Evolutionary conservation across 2,329 filamentous ascomycete species (phyloP), one percentile per base, ranked within the genome.

Genomic region (Neonectria faginata): DNA sequence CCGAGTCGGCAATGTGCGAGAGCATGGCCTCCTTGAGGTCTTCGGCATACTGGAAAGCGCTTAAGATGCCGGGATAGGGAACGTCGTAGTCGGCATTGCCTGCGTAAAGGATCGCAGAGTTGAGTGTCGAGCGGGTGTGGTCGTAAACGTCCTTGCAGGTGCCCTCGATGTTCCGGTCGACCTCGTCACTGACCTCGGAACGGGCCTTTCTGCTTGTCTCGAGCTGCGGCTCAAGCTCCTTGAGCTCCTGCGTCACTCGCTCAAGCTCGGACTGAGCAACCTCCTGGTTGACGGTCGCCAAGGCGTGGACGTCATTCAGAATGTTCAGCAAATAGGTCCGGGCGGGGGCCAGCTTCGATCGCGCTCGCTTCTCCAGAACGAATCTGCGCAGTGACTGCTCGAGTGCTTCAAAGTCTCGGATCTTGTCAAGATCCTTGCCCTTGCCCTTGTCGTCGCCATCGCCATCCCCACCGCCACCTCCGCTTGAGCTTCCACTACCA

Each of bases 251-350:
- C 8, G 88, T 91, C 2, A 98, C 93, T 29, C 94, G 88, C 63
- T 96, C 89, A 12, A 98, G 84, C 78, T 99, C 96, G 9, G 90
- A 86, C 72, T 93, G 89, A 2, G 94, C 94, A 29, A 97, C 91
- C 69, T 97, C 93, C 27, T 90, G 86, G 78, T 99, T 99, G 72
- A 97, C 93, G 0, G 85, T 89, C 5, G 95, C 95, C 45, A 99
- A 84, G 4, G 89, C 90, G 75, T 93, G 85, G 64, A 99, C 85
- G 74, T 99, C 96, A 71, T 93, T 91, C 36, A 99, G 85, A 27
- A 98, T 91, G 78, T 99, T 99, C 73, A 97, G 84, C 1, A 99
- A 88, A 76, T 99, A 99, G 2, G 95, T 98, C 80, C 94, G 94
- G 7, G 96, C 96, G 5, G 96, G 96, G 1, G 96, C 95, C 64